Conservation (phyloP, 2,329 filamentous ascomycete species). For the Mycogone perniciosa region DNA sequence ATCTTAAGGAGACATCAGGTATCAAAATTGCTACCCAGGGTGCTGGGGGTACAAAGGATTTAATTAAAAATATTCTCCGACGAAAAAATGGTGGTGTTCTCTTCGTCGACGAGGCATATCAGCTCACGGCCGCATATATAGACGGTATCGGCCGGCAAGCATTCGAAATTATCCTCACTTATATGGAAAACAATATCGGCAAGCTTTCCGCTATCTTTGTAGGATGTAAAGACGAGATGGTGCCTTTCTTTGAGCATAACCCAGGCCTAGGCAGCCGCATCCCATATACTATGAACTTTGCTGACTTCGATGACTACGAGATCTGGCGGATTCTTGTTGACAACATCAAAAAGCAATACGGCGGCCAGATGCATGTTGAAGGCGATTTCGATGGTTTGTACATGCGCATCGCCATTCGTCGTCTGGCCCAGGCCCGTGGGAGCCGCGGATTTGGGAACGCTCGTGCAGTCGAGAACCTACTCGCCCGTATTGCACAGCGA, state of each 20-base stretch:
- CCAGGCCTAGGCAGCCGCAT: slow-evolving; percentile 62
- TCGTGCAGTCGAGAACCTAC: slow-evolving; percentile 55
- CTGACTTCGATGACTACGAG: slow-evolving; percentile 60
- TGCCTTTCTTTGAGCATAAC: slow-evolving; percentile 64
- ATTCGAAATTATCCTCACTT: slow-evolving; percentile 59
- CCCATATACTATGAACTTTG: slow-evolving; percentile 55
- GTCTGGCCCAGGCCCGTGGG: slow-evolving; percentile 55
- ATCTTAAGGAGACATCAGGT: slow-evolving; percentile 4
- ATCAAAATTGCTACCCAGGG: not conserved
- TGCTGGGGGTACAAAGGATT: not conserved
- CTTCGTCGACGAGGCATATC: slow-evolving; percentile 70
- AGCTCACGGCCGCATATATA: slow-evolving; percentile 35
- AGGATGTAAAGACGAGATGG: slow-evolving; percentile 64
- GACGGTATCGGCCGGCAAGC: slow-evolving; percentile 42
- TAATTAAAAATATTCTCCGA: not conserved
- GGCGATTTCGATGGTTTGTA: slow-evolving; percentile 54
- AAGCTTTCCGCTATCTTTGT: slow-evolving; percentile 62
- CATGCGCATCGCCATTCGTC: slow-evolving; percentile 52
- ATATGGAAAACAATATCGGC: slow-evolving; percentile 60
- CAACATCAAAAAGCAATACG: slow-evolving; percentile 49
- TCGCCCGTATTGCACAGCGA: slow-evolving; percentile 46
- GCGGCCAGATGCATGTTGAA: slow-evolving; percentile 51
- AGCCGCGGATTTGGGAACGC: slow-evolving; percentile 66
- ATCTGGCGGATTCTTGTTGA: slow-evolving; percentile 52
- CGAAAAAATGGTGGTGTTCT: slow-evolving; percentile 50